Evolutionary conservation across 2,329 filamentous ascomycete species (phyloP).

Genomic region (Beauveria bassiana): DNA sequence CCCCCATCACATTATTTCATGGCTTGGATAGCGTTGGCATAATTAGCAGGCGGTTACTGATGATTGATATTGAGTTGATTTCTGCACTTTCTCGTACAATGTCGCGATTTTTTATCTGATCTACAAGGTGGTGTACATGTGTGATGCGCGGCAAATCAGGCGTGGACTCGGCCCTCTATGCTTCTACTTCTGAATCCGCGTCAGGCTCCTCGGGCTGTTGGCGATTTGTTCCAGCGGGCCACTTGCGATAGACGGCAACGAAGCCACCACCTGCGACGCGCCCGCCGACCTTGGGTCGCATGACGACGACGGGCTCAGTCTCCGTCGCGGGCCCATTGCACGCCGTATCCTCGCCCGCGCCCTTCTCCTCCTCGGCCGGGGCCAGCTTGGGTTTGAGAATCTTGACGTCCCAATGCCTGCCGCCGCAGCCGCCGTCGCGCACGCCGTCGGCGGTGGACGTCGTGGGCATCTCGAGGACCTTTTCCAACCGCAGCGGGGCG

Average conservation of each 20-base stretch:
- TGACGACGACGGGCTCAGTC: conserved; percentile 27
- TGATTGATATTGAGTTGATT: background rate
- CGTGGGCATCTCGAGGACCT: conserved; percentile 49
- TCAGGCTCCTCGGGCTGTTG: background rate
- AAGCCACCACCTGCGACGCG: conserved; percentile 34
- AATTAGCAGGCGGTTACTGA: conserved; percentile 11
- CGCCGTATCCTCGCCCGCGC: background rate
- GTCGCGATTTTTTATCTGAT: background rate
- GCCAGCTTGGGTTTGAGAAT: conserved; percentile 28
- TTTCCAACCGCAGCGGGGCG: conserved; percentile 49
- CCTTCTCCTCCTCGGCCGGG: conserved; percentile 14
- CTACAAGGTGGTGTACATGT: background rate
- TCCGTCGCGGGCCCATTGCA: background rate
- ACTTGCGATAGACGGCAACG: conserved; percentile 29
- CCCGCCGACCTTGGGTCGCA: conserved; percentile 35
- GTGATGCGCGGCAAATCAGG: background rate
- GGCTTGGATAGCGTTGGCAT: conserved; percentile 12
- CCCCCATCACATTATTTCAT: conserved; percentile 10
- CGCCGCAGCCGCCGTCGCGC: conserved; percentile 38
- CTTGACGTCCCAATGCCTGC: conserved; percentile 58
- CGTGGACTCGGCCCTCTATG: too few relatives aligned
- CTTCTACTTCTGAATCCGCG: background rate
- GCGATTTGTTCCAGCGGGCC: conserved; percentile 16
- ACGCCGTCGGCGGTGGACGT: conserved; percentile 32
- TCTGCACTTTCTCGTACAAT: background rate